Conservation (phyloP, 2,329 filamentous ascomycete species). For the Fusarium graminum region DNA sequence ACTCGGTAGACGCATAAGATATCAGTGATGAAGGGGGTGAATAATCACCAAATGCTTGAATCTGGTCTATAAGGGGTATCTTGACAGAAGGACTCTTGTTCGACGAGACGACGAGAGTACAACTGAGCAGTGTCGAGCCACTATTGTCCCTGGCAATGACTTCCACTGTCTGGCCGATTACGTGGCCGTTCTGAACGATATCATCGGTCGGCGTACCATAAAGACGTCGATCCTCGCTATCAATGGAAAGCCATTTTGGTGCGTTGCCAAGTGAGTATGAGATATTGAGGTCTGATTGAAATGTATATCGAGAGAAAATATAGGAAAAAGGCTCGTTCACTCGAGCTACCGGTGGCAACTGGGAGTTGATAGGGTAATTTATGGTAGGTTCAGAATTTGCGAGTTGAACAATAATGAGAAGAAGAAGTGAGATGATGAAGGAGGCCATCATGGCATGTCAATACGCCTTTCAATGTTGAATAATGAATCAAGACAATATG, state of each 20-base stretch:
- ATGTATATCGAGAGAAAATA: constrained; percentile 79
- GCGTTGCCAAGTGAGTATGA: constrained; percentile 75
- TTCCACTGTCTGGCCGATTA: constrained; percentile 71
- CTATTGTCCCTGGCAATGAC: constrained; percentile 77
- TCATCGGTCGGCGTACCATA: constrained; percentile 75
- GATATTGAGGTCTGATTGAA: constrained; percentile 73
- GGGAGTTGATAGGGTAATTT: constrained; percentile 83
- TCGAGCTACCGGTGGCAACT: constrained; percentile 83
- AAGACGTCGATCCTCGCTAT: constrained; percentile 73
- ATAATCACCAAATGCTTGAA: constrained; percentile 68
- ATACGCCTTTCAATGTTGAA: constrained; percentile 40
- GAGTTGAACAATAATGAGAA: constrained; percentile 50
- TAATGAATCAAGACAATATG: constrained; percentile 36
- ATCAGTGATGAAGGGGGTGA: constrained; percentile 72
- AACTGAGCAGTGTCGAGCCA: constrained; percentile 73
- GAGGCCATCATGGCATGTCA: constrained; percentile 50
- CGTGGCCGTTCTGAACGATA: constrained; percentile 63
- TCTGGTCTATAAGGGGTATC: constrained; percentile 69
- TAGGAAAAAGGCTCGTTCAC: constrained; percentile 76
- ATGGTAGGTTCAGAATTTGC: constrained; percentile 58
- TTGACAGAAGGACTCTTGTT: constrained; percentile 66
- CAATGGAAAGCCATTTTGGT: constrained; percentile 81
- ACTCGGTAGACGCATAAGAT: constrained; percentile 65
- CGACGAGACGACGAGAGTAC: constrained; percentile 78
- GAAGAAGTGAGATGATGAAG: constrained; percentile 45